These are phyloP conservation scores for Hyphopichia khmerensis DNA, from an alignment of 1,139 yeast genomes.

Conservation along the genomic window DNA sequence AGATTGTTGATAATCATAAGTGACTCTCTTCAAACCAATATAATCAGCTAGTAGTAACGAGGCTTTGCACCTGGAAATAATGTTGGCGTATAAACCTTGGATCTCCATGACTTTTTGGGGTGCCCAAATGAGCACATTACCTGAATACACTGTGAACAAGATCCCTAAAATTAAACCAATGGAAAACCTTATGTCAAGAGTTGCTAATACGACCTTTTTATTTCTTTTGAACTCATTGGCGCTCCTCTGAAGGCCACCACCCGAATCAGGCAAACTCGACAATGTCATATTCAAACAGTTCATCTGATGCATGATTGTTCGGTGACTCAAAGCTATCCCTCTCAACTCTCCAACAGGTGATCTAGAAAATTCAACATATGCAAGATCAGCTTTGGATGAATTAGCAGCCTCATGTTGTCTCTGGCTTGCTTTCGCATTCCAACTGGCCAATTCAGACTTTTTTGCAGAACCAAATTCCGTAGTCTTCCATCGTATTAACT, in stretches of 20 bases:
- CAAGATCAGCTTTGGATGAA: conserved; percentile 53
- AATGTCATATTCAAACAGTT: conserved; percentile 67
- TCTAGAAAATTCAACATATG: conserved; percentile 89
- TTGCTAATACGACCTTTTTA: conserved; percentile 55
- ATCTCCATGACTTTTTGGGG: conserved; percentile 73
- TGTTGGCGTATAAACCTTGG: conserved; percentile 86
- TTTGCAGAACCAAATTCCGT: conserved; percentile 73
- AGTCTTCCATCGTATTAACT: conserved; percentile 73
- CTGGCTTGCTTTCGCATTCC: conserved; percentile 25
- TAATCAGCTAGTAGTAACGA: conserved; percentile 81
- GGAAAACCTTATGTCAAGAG: conserved; percentile 82
- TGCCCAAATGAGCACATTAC: conserved; percentile 79
- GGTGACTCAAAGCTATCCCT: conserved; percentile 91
- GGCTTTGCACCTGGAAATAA: conserved; percentile 69
- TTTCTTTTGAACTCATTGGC: conserved; percentile 24
- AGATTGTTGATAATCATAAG: conserved; percentile 87
- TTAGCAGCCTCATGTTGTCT: conserved; percentile 35
- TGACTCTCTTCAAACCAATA: conserved; percentile 87
- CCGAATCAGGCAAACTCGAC: conserved; percentile 57
- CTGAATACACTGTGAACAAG: conserved; percentile 78
- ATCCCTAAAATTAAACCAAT: conserved; percentile 85
- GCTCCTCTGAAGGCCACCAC: conserved; percentile 35
- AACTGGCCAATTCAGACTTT: conserved; percentile 34
- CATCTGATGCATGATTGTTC: conserved; percentile 89
- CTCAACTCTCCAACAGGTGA: conserved; percentile 89